phyloP scores from a whole-genome alignment of 805 yeast genomes.

The Naumovozyma dairenensis region DNA sequence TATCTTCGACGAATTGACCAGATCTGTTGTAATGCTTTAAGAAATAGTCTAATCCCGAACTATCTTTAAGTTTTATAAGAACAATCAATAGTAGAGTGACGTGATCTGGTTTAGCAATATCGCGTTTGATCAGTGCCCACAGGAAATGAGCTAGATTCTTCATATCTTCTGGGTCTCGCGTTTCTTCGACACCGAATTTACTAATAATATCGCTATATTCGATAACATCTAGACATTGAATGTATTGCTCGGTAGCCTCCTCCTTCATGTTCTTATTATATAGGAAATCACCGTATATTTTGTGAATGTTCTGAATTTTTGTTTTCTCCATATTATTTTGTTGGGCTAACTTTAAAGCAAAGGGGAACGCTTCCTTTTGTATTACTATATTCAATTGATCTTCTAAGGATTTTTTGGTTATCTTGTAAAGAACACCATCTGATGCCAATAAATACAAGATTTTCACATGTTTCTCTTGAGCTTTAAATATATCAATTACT shows the following conservation, averaged over 20 bases:
- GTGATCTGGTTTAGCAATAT: constrained; percentile 65
- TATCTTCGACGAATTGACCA: constrained; percentile 19
- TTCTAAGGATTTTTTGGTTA: constrained; percentile 57
- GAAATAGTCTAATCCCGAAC: constrained; percentile 47
- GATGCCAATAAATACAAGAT: constrained; percentile 49
- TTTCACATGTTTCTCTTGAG: constrained; percentile 32
- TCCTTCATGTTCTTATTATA: constrained; percentile 55
- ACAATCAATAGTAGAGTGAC: constrained; percentile 70
- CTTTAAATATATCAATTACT: constrained; percentile 46
- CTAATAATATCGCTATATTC: constrained; percentile 70
- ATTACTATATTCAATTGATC: constrained; percentile 60
- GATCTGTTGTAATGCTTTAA: constrained; percentile 33
- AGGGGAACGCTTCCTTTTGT: constrained; percentile 58
- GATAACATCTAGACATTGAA: constrained; percentile 43
- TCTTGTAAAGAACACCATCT: constrained; percentile 64
- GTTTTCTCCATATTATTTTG: constrained; percentile 20
- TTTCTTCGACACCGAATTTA: constrained; percentile 61
- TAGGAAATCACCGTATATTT: constrained; percentile 60
- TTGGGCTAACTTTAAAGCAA: constrained; percentile 63
- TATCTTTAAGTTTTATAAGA: constrained; percentile 63
- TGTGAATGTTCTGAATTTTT: constrained; percentile 33
- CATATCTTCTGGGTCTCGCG: constrained; percentile 24
- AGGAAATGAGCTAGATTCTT: constrained; percentile 53
- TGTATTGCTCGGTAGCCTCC: constrained; percentile 67
- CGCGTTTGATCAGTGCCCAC: constrained; percentile 45